Evolutionary conservation across 202 grass and related monocot genomes (phyloP).

Genomic region (Panicum hallii): DNA sequence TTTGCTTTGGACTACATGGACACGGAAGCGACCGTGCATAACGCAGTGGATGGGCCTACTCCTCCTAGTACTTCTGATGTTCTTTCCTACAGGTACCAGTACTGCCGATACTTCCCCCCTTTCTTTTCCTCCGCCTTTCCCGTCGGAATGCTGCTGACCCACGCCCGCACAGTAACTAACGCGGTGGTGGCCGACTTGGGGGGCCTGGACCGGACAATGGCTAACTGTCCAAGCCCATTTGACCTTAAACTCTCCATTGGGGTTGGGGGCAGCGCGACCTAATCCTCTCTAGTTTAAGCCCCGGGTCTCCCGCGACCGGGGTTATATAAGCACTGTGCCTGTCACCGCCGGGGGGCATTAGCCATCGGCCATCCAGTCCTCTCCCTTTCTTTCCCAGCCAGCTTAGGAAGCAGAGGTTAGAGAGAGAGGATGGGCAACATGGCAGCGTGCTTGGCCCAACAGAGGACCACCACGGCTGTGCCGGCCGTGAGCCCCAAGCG

Average conservation of each 20-base stretch:
- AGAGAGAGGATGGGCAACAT: constrained; percentile 66
- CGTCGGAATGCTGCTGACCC: neutral
- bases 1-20: constrained; percentile 14
- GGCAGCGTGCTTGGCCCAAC: constrained; percentile 70
- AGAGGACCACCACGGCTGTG: constrained; percentile 43
- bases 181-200: neutral
- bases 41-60: too few species aligned
- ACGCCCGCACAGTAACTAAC: too few species aligned
- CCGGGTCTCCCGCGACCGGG: neutral
- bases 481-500: constrained; percentile 47
- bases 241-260: constrained; percentile 51
- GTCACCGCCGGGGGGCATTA: constrained; percentile 38
- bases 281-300: constrained; percentile 38
- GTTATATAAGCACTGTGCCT: constrained; percentile 60
- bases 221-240: constrained; percentile 42
- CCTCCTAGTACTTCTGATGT: neutral
- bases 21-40: neutral
- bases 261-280: constrained; percentile 65
- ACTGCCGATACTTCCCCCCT: neutral
- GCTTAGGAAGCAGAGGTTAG: neutral
- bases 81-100: neutral
- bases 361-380: constrained; percentile 38
- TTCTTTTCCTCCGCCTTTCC: constrained; percentile 29
- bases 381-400: neutral
- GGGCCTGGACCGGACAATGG: constrained; percentile 36